Conservation (phyloP, 805 yeast genomes). For the Ascoidea rubescens region DNA sequence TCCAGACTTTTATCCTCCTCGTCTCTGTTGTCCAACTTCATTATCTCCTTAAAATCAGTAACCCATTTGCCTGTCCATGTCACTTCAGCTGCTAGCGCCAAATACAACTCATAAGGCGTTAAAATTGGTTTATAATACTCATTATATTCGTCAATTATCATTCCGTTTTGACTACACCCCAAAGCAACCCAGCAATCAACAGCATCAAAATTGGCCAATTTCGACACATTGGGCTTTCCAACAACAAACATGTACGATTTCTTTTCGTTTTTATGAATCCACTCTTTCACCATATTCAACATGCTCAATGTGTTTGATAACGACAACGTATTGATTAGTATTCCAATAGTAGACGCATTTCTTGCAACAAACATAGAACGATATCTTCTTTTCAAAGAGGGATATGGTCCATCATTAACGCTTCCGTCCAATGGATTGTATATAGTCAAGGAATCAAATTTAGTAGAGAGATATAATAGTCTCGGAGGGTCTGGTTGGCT, state of each 20-base stretch:
- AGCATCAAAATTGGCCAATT: slow-evolving; percentile 89
- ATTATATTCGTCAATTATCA: slow-evolving; percentile 62
- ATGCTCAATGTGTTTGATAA: slow-evolving; percentile 58
- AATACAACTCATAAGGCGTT: slow-evolving; percentile 80
- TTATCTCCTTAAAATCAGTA: slow-evolving; percentile 54
- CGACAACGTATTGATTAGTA: slow-evolving; percentile 81
- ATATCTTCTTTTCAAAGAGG: slow-evolving; percentile 74
- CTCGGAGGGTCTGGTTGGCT: slow-evolving; percentile 69
- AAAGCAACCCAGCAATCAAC: slow-evolving; percentile 89
- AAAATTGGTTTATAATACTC: slow-evolving; percentile 85
- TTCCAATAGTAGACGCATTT: slow-evolving; percentile 84
- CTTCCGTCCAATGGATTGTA: slow-evolving; percentile 28
- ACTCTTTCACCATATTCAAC: slow-evolving; percentile 41
- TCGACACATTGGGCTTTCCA: slow-evolving; percentile 96
- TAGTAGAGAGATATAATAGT: slow-evolving; percentile 59
- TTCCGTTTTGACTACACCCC: slow-evolving; percentile 93
- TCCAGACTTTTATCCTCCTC: slow-evolving; percentile 13
- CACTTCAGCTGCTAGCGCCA: slow-evolving; percentile 65
- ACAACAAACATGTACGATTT: slow-evolving; percentile 91
- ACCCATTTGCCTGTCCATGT: slow-evolving; percentile 94
- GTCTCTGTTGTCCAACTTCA: slow-evolving; percentile 22
- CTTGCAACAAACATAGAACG: slow-evolving; percentile 79
- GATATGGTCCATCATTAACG: slow-evolving; percentile 45
- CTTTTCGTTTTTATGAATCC: slow-evolving; percentile 66
- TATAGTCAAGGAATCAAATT: slow-evolving; percentile 39